These are phyloP conservation scores for Podospora sp. DNA, from an alignment of 495 filamentous ascomycete species.

Conservation along the genomic window DNA sequence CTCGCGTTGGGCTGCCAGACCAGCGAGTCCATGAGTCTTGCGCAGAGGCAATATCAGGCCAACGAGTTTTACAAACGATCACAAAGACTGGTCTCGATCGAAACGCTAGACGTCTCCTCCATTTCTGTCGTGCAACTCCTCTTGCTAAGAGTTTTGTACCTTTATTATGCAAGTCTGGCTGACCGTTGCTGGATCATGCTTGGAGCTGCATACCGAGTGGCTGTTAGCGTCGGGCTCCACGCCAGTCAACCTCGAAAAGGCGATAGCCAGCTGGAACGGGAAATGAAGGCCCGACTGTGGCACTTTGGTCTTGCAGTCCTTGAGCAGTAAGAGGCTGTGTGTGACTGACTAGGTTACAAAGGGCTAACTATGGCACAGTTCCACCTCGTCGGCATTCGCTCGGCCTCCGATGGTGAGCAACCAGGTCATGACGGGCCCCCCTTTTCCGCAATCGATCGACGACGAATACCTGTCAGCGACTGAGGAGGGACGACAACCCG, in stretches of 20 bases:
- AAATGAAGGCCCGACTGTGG: conserved; percentile 46
- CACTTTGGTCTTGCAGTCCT: conserved; percentile 43
- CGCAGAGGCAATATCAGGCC: conserved; percentile 28
- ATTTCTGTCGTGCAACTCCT: conserved; percentile 44
- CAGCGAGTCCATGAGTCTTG: conserved; percentile 25
- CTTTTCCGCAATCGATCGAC: conserved; percentile 32
- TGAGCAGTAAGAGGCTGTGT: conserved; percentile 35
- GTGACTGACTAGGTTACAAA: background rate
- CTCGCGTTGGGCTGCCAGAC: conserved; percentile 46
- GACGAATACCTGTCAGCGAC: conserved; percentile 35
- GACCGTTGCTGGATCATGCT: conserved; percentile 47
- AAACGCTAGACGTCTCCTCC: conserved; percentile 36
- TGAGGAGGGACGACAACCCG: conserved; percentile 25
- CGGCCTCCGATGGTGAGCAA: conserved; percentile 36
- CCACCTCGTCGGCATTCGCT: conserved; percentile 40
- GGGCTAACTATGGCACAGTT: conserved; percentile 24
- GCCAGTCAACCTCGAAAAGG: conserved; percentile 14
- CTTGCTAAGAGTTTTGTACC: conserved; percentile 41
- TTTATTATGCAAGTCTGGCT: conserved; percentile 41
- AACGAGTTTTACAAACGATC: conserved; percentile 42
- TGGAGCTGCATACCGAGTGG: conserved; percentile 42
- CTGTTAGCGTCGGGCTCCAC: conserved; percentile 44
- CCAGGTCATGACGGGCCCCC: conserved; percentile 12
- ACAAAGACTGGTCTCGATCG: conserved; percentile 36
- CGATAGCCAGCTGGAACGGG: conserved; percentile 31